Percentiles rank a stretch among this genome's conserved stretches.
Conservation (phyloP, 1,139 yeast genomes). For the Candida anutae region DNA sequence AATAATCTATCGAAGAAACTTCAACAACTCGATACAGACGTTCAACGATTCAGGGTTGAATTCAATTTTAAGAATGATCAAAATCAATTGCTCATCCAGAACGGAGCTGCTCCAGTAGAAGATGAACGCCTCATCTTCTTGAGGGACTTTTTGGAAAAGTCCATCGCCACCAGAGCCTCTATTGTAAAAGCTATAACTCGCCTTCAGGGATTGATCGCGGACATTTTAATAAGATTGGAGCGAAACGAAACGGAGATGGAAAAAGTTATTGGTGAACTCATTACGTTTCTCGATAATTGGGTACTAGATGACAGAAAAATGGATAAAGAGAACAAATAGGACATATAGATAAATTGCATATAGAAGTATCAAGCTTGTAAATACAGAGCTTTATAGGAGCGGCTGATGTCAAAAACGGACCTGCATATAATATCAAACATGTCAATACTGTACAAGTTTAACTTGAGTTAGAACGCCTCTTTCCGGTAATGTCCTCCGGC, state of each 20-base stretch:
- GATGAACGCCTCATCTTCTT: constrained; percentile 1
- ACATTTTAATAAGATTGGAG: constrained; percentile 21
- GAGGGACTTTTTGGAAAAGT: neutral
- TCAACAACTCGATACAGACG: constrained; percentile 3
- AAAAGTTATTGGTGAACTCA: constrained; percentile 12
- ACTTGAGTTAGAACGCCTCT: no score
- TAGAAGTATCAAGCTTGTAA: no score
- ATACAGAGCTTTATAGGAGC: no score
- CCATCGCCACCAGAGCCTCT: no score
- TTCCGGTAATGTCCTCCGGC: no score
- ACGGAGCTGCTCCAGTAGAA: constrained; percentile 1
- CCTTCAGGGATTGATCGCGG: constrained; percentile 27
- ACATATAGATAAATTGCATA: no score
- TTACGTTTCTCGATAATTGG: constrained; percentile 23
- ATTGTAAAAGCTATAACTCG: constrained; percentile 8
- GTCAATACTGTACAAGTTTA: no score
- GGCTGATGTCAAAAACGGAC: no score
- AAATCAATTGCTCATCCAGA: constrained; percentile 1
- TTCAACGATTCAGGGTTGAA: neutral
- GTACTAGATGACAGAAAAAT: no score
- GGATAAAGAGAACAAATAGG: no score
- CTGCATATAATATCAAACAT: no score
- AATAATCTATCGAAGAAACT: constrained; percentile 12
- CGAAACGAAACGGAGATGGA: constrained; percentile 22
- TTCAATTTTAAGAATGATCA: neutral